Percentiles rank a stretch among this genome's conserved stretches.
Conservation (phyloP, 257 asterid genomes). For the Solanum sejunctum region DNA sequence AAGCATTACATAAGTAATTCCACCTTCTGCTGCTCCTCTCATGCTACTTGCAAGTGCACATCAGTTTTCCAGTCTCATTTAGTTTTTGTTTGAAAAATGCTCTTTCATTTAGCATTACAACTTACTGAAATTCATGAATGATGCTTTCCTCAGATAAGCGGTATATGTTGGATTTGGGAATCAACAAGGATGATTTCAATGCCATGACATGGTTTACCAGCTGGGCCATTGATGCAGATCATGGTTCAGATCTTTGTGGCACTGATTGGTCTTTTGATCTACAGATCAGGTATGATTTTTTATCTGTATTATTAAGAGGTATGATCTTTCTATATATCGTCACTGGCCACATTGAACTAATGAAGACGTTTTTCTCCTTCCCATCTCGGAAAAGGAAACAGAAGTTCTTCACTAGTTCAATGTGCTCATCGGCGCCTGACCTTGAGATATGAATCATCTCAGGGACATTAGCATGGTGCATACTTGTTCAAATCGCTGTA, state of each 20-base stretch:
- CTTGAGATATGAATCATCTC: neutral
- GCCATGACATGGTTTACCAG: slow-evolving; percentile 92
- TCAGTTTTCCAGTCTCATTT: neutral
- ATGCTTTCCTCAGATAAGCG: slow-evolving; percentile 37
- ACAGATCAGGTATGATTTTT: slow-evolving; percentile 4
- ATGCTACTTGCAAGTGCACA: neutral
- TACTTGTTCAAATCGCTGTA: neutral
- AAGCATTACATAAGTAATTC: slow-evolving; percentile 61
- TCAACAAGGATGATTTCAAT: slow-evolving; percentile 66
- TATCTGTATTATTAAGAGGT: slow-evolving; percentile 4
- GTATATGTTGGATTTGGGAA: slow-evolving; percentile 51
- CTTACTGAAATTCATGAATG: neutral
- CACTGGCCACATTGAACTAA: neutral
- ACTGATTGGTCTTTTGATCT: slow-evolving; percentile 25
- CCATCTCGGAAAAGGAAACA: neutral
- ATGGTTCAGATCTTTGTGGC: slow-evolving; percentile 37
- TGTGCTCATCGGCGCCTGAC: neutral
- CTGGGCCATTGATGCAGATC: slow-evolving; percentile 98
- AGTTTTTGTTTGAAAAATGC: neutral
- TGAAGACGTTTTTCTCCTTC: neutral
- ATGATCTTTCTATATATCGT: neutral
- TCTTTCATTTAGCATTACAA: neutral
- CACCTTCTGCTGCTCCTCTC: neutral
- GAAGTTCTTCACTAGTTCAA: neutral
- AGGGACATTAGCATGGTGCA: neutral